phyloP scores from a whole-genome alignment of 192 early-diverging fungal genomes.

The Phycomyces blakesleeanus region DNA sequence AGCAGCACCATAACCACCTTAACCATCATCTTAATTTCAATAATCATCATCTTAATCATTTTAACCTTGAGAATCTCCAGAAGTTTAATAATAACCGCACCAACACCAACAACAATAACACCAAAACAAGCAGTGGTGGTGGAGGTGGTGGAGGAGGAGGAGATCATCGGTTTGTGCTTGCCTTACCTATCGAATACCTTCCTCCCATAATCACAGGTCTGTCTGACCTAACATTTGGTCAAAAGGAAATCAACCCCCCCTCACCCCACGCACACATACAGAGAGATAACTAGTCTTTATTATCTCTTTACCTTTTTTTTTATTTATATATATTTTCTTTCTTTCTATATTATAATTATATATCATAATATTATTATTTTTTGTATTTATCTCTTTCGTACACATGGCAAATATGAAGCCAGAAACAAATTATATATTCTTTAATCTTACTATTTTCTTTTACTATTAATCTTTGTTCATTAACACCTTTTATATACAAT shows the following conservation, averaged over 20 bases:
- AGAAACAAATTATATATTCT: not conserved
- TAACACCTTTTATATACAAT: too few species aligned
- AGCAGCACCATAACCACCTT: too few species aligned
- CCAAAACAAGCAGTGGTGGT: not conserved
- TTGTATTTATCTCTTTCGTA: not conserved
- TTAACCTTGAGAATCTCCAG: too few species aligned
- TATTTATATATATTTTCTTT: not conserved
- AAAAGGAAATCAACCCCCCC: too few species aligned
- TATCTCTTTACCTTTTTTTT: not conserved
- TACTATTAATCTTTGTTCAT: not conserved
- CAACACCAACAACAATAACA: too few species aligned
- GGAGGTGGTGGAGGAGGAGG: not conserved
- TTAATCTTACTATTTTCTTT: not conserved
- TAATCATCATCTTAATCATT: too few species aligned
- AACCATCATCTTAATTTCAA: too few species aligned
- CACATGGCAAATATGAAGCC: too few species aligned
- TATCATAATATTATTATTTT: not conserved
- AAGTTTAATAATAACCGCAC: too few species aligned
- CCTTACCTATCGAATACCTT: not conserved
- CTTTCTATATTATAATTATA: not conserved
- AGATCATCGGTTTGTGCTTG: not conserved
- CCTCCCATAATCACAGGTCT: not conserved
- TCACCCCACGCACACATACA: too few species aligned
- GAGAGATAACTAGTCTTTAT: not conserved
- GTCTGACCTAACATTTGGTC: too few species aligned